Evolutionary conservation across 116 monocot genomes (phyloP), one percentile per base, ranked within the genome.

Genomic region (Phalaenopsis hybrid): DNA sequence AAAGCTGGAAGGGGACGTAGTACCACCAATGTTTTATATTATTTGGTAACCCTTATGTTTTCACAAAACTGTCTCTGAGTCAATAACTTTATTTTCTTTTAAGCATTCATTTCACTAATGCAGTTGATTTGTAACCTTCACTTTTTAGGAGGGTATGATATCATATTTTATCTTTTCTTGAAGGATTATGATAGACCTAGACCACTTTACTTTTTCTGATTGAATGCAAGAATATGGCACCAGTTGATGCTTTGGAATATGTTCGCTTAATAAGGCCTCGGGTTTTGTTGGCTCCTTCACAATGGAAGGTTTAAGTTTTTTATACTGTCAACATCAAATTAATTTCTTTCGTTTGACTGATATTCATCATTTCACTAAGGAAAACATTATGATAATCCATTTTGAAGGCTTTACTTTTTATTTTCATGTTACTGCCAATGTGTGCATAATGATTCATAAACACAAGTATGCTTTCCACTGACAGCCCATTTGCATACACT

Each of bases 1-100:
- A 28, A 96, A 89, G 94, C 96, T 81, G 96, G 96, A 57, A 90
- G 96, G 63, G 96, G 96, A 33, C 90, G 96, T 31, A 96, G 94
- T 78, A 91, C 96, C 16, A 96, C 96, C n/a, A 85, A 94, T 85
- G 91, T 96, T 67, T 84, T 96, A 37, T 96, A 94, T 77, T 96
- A 96, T 88, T 86, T 96, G 92, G 96, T 96, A 75, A 83, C 8
- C 67, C 25, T 67, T 67, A 67, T 67, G 67, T 28, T 67, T 67
- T 28, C 67, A 67, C 67, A 25, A 55, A 15, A 55, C 4, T 67
- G 21, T 20, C n/a, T 67, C 67, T 23, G 10, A 67, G 8, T 55
- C 15, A 25, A 67, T 21, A 67, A 28, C 67, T 67, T 21, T 10
- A 28, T 67, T 67, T 67, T 9, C 9, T 23, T 2, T 67, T 67